These are phyloP conservation scores for Solanum aculeatissimum DNA, from an alignment of 305 asterid species.

Conservation along the genomic window DNA sequence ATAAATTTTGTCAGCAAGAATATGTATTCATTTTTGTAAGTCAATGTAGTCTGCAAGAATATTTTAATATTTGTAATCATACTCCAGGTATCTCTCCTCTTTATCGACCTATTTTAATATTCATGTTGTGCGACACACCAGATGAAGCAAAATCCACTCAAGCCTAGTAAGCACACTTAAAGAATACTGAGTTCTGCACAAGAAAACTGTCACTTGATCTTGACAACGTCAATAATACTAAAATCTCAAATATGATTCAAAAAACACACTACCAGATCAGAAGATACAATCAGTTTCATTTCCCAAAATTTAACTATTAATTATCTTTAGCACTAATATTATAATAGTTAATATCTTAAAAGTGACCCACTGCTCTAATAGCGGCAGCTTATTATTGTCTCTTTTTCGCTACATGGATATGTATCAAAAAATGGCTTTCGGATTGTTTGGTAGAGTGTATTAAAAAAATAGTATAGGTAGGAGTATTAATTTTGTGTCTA, in stretches of 20 bases:
- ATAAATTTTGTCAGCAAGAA: background rate
- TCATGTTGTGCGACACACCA: background rate
- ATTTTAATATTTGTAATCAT: background rate
- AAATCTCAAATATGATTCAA: background rate
- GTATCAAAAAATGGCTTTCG: no score
- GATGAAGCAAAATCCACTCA: background rate
- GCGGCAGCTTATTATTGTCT: background rate
- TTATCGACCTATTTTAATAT: background rate
- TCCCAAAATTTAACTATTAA: background rate
- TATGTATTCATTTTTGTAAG: no score
- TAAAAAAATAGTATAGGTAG: no score
- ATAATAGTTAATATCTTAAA: background rate
- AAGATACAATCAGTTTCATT: background rate
- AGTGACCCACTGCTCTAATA: background rate
- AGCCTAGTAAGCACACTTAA: background rate
- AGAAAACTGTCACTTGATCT: background rate
- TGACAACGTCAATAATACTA: background rate
- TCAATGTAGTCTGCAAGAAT: background rate
- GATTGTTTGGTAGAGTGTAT: no score
- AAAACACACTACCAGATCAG: background rate
- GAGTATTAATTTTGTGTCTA: no score
- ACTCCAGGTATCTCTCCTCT: no score
- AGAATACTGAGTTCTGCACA: background rate
- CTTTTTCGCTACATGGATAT: no score
- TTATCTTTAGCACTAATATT: background rate